Evolutionary conservation across 2,329 filamentous ascomycete genomes (phyloP).

Genomic region (Penicillium sp.): DNA sequence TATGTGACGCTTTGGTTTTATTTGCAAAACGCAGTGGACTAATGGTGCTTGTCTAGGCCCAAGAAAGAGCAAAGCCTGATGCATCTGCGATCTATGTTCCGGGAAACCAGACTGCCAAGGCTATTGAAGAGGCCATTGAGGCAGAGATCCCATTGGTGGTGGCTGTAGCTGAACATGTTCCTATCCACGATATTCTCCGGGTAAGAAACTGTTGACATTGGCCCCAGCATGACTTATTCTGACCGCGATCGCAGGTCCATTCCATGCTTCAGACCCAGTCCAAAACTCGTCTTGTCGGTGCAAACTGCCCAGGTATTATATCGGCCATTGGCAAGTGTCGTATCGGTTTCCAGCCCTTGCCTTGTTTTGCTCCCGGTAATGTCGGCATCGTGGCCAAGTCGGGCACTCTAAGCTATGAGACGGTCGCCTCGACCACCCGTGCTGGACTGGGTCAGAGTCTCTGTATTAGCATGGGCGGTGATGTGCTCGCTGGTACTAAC

Average conservation of each 20-base stretch:
- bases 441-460: conserved; percentile 75
- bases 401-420: conserved; percentile 77
- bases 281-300: conserved; percentile 70
- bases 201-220: conserved; percentile 42
- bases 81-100: conserved; percentile 79
- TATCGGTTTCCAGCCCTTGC: conserved; percentile 74
- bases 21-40: background rate
- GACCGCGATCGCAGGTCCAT: conserved; percentile 53
- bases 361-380: conserved; percentile 67
- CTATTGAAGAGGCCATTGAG: conserved; percentile 77
- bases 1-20: conserved; percentile 22
- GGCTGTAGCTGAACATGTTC: conserved; percentile 77
- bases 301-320: conserved; percentile 81
- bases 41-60: conserved; percentile 51
- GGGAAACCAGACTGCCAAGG: conserved; percentile 68
- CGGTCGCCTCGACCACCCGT: conserved; percentile 70
- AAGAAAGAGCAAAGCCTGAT: conserved; percentile 69
- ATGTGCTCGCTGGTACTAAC: conserved; percentile 71
- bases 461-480: conserved; percentile 75
- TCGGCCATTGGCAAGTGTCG: conserved; percentile 68
- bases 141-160: conserved; percentile 76
- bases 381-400: conserved; percentile 79
- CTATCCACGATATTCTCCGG: conserved; percentile 73
- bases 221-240: background rate
- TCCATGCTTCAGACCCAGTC: conserved; percentile 70